Evolutionary conservation across 176 grass and related monocot genomes (phyloP).

Genomic region (Oryza punctata): DNA sequence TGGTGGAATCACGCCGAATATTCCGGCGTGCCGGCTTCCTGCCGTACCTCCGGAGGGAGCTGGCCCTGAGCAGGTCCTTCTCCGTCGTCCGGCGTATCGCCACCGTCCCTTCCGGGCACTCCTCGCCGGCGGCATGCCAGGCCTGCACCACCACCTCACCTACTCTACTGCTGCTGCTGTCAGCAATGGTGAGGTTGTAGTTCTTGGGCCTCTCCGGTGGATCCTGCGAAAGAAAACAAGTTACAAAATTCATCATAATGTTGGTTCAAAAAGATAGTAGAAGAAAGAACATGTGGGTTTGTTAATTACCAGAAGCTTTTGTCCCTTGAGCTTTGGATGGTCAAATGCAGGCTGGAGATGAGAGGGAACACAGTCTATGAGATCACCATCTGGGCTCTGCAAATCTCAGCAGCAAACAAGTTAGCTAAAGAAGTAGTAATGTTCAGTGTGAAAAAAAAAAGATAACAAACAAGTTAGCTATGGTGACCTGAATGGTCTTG

Average conservation of each 20-base stretch:
- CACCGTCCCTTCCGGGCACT: slow-evolving; percentile 65
- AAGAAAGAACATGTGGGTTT: not conserved
- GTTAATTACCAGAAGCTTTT: slow-evolving; percentile 54
- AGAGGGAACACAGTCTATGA: slow-evolving; percentile 73
- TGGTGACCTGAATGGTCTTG: slow-evolving; percentile 66
- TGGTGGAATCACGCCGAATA: slow-evolving; percentile 57
- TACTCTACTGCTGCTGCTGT: not conserved
- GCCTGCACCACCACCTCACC: slow-evolving; percentile 39
- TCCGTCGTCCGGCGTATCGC: slow-evolving; percentile 61
- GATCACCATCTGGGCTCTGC: slow-evolving; percentile 76
- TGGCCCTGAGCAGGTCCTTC: slow-evolving; percentile 64
- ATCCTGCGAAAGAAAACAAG: slow-evolving; percentile 37
- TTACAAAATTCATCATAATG: not conserved
- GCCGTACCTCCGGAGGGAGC: slow-evolving; percentile 61
- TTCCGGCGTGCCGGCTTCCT: slow-evolving; percentile 42
- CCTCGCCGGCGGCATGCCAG: slow-evolving; percentile 64
- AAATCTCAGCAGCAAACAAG: not conserved
- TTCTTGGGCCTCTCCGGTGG: slow-evolving; percentile 72
- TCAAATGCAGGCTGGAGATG: slow-evolving; percentile 78
- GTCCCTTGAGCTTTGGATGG: slow-evolving; percentile 54
- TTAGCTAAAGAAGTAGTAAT: not conserved
- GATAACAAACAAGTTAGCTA: not conserved
- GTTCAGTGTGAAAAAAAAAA: not conserved
- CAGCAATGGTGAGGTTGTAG: slow-evolving; percentile 35
- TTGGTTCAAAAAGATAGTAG: not conserved